Base-by-base conservation (phyloP, 371 early-diverging fungal genomes). In the Encephalitozoon romaleae region DNA sequence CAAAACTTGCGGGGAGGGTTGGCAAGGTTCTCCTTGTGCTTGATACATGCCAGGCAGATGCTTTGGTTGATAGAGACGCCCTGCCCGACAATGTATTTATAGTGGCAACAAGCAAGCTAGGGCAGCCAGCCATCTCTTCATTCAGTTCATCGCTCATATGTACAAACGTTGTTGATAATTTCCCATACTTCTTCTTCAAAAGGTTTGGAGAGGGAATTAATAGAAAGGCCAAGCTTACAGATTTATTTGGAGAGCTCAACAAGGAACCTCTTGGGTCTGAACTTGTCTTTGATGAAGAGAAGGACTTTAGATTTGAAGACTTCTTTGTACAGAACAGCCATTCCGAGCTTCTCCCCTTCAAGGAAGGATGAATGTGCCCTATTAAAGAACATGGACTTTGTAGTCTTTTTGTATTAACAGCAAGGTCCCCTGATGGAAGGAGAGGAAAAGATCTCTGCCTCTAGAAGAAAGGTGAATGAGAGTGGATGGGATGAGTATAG, bases 1-100 rank as follows among this genome's bases (percentile, higher is more conserved):
- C 28, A 0, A 42, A 41, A 2, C 59, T 83, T 6, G 72, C 52
- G 15, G 49, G 74, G 52, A 55, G 75, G 74, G 45, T 83, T 3
- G 73, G 67, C 28, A 79, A 77, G 51, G 47, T 83, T 18, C 53
- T 85, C 4, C 51, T 85, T 43, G 77, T 85, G 45, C 4, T 83
- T 32, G 85, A 85, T 67, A 85, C 85, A 2, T 85, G 85, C 72
- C 72, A 82, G 47, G 85, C 85, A 64, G 79, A 74, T 23, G 70
- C 73, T 38, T 42, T 85, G 6, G 67, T 85, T 18, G 75, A 79
- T 64, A 25, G 54, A 23, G 67, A 67, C 30, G 54, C 28, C 6
- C 28, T 84, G 21, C 79, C 74, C 11, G 3, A 39, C 1, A 82
- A 84, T 77, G 70, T 82, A 0, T 68, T 63, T 47, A 18, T 78